Base-by-base conservation (phyloP, 1,284 basidiomycete genomes). In the Moesziomyces globuligerus region DNA sequence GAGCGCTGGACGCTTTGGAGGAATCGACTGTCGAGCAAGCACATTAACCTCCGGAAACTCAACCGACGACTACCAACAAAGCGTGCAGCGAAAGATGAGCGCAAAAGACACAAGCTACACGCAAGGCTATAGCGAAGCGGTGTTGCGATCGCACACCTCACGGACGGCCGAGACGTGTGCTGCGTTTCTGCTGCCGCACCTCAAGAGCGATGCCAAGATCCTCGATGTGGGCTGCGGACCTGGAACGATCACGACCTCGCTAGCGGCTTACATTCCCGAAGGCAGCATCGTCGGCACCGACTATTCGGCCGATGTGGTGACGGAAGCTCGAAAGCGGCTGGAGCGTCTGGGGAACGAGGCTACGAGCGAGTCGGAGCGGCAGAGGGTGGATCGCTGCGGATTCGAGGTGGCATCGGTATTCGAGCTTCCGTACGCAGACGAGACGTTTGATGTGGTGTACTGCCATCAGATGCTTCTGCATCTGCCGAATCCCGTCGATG, bases 201-300 rank as follows among this genome's bases (percentile, higher is more conserved):
- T 70, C 20, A 44, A 45, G 21, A n/a, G 40, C 6, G 46, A 57
- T 26, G 52, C 41, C 21, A 39, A 47, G 23, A 48, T 70, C 3
- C 46, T 70, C 15, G 67, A 70, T 21, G 43, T 70, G 9, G 67
- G 67, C 7, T 70, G 67, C 24, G 67, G 67, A 11, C 67, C 67
- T 9, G 67, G 67, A 4, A 70, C 56, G 11, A 65, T 70, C 47
- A 65, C 67, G 7, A 57, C 46, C 0, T 70, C 67, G 36, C 32
- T 70, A 1, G 52, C 57, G 6, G 29, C 32, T 3, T 57, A 70
- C 43, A 21, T 65, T 4, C 53, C 60, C 1, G 10, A 53, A 3
- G 67, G 67, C 4, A 49, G 53, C 39, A 55, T 70, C 21, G 18
- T 57, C 18, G 67, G 67, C 4, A 48, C 42, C 1, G 67, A 70